Evolutionary conservation across 805 yeast genomes (phyloP), one percentile per base, ranked within the genome.

Genomic region (Clavispora fructus): DNA sequence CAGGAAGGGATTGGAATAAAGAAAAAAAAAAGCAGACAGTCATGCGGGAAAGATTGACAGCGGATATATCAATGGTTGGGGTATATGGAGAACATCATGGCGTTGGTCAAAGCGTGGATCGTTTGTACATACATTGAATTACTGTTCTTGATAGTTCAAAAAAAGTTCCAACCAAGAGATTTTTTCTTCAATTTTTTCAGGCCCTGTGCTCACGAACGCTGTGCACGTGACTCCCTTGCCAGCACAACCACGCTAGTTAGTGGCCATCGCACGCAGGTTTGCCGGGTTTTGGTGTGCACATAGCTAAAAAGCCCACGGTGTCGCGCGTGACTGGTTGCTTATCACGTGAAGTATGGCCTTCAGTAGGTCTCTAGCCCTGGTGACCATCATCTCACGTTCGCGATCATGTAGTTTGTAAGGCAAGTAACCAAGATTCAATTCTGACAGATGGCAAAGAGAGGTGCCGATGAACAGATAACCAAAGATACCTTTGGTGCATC

Each of bases 381-480:
- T 32, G 28, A 39, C 12, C 28, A 17, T 30, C 42, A 39, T 39
- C 41, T 39, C 33, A 19, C 33, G 7, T 11, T 17, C 33, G 33
- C 28, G 35, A 40, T 29, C 30, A 13, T 4, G 17, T 7, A 6
- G 14, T 17, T 17, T 10, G 13, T 6, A 17, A 33, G 37, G 37
- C 13, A 13, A 16, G n/a, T 4, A 17, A 7, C 6, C 14, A 4
- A n/a, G 29, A 12, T 7, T 8, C 17, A 26, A 39, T 14, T 23
- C 23, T 13, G 26, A 38, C 26, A 31, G 46, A 81, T 80, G 87
- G 74, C 83, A 26, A 88, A 88, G 63, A 76, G 96, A 65, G 67
- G 74, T 45, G 89, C 90, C 17, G 77, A 72, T 43, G 64, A 71
- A 17, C 95, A 88, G 63, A 68, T 87, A 41, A 76, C 81, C 14